Percentiles rank a stretch among this genome's conserved stretches.
These are phyloP conservation scores for Lithospermum erythrorhizon DNA, from an alignment of 257 asterid genomes.

Conservation along the genomic window DNA sequence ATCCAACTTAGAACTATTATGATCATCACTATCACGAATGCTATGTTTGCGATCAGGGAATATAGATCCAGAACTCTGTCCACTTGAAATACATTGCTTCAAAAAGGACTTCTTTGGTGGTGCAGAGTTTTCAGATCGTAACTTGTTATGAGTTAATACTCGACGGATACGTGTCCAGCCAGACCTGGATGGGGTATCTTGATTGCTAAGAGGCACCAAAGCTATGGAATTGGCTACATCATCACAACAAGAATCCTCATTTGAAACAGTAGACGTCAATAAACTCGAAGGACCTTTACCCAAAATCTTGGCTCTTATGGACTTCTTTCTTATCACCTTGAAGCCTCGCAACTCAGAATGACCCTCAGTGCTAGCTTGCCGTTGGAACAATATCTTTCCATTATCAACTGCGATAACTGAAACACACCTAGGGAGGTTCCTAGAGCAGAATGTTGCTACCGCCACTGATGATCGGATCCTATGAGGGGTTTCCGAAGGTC, in stretches of 20 bases:
- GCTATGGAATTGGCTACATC: slow-evolving; percentile 34
- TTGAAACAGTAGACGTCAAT: slow-evolving; percentile 16
- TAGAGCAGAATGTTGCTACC: slow-evolving; percentile 71
- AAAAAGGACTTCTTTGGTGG: slow-evolving; percentile 26
- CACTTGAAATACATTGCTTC: slow-evolving; percentile 29
- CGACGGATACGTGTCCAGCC: slow-evolving; percentile 39
- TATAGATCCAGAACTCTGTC: slow-evolving; percentile 36
- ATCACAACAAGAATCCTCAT: slow-evolving; percentile 13
- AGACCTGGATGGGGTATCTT: slow-evolving; percentile 22
- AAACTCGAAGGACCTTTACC: slow-evolving; percentile 32
- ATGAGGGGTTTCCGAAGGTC: slow-evolving; percentile 42
- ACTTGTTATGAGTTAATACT: slow-evolving; percentile 18
- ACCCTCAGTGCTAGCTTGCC: slow-evolving; percentile 27
- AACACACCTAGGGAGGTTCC: slow-evolving; percentile 37
- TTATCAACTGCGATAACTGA: slow-evolving; percentile 61
- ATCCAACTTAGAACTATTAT: slow-evolving; percentile 22
- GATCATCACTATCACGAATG: slow-evolving; percentile 14
- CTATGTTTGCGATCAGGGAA: slow-evolving; percentile 41
- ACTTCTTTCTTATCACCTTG: slow-evolving; percentile 17
- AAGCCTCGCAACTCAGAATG: slow-evolving; percentile 17
- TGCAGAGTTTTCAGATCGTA: slow-evolving; percentile 21
- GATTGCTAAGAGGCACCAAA: slow-evolving; percentile 29
- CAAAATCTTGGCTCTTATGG: slow-evolving; percentile 31
- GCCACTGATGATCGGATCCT: slow-evolving; percentile 55
- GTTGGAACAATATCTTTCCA: slow-evolving; percentile 58